Base-by-base conservation (phyloP, 2,329 filamentous ascomycete species). In the Achaetomium macrosporum region DNA sequence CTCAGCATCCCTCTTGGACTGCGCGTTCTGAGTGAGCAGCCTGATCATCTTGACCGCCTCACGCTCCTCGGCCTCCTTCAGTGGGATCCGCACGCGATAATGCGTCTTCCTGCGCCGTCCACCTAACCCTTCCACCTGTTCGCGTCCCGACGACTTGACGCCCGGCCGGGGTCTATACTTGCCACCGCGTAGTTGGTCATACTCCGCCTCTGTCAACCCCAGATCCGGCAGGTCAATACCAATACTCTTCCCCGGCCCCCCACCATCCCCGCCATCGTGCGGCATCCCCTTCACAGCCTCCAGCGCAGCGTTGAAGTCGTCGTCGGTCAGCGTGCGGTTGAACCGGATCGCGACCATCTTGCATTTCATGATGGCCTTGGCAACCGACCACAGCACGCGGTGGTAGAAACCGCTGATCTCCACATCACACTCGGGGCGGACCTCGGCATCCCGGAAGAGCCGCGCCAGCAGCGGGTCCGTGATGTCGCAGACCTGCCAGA, bases 401-500 rank as follows among this genome's bases (percentile, higher is more conserved):
- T 85, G 81, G 65, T 85, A 96, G 89, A 89, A 99, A 1, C 92
- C 92, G 61, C 89, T 88, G 42, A 76, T 76, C 46, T 75, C 65
- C 6, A 74, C 68, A 59, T 87, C 83, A 68, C 82, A 87, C 10
- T 73, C 71, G 0, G 72, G 65, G 5, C 83, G 77, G 19, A 87
- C 70, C 5, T 82, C 75, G 0, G 83, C 75, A 0, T 81, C 79
- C 17, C 83, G 77, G 37, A 96, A 76, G 3, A 96, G 72, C 11
- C 74, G 68, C 1, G 74, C 72, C 1, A 97, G 74, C 1, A 91
- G 65, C 0, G 90, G 88, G 63, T 97, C 92, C 0, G 82, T 86
- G 50, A 97, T 85, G 67, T 99, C 93, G 71, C 90, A 95, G 25
- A 95, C 80, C 73, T 97, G 93, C 87, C 90, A 99, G 46, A 93